phyloP scores from a whole-genome alignment of 345 rosid genomes.

The Lenwebbia sp. region DNA sequence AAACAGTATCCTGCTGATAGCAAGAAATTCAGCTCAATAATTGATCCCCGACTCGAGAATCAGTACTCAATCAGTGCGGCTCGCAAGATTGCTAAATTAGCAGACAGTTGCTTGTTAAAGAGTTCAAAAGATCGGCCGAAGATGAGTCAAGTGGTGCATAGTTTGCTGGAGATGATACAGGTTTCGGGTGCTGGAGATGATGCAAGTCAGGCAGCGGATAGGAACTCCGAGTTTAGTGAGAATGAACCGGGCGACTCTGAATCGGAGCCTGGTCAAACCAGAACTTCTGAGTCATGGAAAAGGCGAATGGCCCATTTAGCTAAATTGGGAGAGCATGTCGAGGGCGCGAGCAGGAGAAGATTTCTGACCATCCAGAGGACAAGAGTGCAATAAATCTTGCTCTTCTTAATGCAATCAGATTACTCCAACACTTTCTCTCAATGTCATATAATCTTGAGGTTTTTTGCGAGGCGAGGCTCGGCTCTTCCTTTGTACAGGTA shows the following conservation, averaged over 20 bases:
- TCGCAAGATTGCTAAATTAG: conserved; percentile 55
- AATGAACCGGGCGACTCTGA: conserved; percentile 6
- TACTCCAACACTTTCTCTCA: background rate
- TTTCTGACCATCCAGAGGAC: conserved; percentile 39
- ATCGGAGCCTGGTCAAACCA: background rate
- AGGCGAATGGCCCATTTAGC: conserved; percentile 48
- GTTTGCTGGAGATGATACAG: conserved; percentile 36
- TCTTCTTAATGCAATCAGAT: background rate
- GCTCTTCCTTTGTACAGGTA: background rate
- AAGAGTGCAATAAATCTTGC: conserved; percentile 18
- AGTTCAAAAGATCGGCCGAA: conserved; percentile 59
- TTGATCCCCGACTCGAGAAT: conserved; percentile 55
- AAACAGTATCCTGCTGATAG: conserved; percentile 55
- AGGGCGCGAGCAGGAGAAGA: conserved; percentile 34
- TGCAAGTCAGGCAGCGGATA: conserved; percentile 4
- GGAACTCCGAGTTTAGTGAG: conserved; percentile 4
- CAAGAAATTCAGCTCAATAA: conserved; percentile 44
- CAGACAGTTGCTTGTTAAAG: conserved; percentile 53
- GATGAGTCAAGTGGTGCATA: conserved; percentile 59
- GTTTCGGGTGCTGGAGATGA: conserved; percentile 3
- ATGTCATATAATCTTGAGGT: background rate
- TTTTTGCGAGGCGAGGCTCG: background rate
- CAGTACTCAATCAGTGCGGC: conserved; percentile 42
- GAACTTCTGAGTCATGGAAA: conserved; percentile 39
- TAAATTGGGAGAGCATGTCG: conserved; percentile 38